These are phyloP conservation scores for Cladosporium austrohemisphaericum DNA, from an alignment of 2,329 filamentous ascomycete species.

Conservation along the genomic window DNA sequence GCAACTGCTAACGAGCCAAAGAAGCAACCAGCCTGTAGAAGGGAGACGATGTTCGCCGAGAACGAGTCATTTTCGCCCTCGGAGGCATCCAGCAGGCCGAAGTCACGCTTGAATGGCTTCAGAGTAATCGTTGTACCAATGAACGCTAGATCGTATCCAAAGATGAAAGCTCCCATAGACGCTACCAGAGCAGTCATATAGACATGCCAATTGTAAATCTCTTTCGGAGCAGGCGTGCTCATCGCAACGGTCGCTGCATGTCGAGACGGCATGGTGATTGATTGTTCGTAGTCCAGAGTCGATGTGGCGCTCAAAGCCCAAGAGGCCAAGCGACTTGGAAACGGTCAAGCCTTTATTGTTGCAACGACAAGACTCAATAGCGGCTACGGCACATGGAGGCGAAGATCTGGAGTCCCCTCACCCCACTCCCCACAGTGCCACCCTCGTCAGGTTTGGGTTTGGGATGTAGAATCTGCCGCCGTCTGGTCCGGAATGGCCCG, in stretches of 20 bases:
- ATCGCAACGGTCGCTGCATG: conserved; percentile 7
- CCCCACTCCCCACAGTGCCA: neutral
- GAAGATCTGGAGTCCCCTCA: neutral
- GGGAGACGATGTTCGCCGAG: conserved; percentile 21
- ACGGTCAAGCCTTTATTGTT: conserved; percentile 8
- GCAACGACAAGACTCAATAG: no score
- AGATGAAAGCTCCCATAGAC: conserved; percentile 22
- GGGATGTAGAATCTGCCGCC: neutral
- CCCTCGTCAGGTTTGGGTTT: neutral
- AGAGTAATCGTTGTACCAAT: conserved; percentile 22
- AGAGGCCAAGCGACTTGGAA: conserved; percentile 6
- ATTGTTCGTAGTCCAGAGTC: neutral
- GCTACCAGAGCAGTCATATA: conserved; percentile 19
- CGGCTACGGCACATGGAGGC: no score
- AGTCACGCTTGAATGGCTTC: conserved; percentile 19
- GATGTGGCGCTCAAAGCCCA: neutral
- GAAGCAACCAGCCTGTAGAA: conserved; percentile 20
- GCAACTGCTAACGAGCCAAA: conserved; percentile 18
- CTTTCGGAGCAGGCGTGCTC: conserved; percentile 15
- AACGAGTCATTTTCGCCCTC: conserved; percentile 14
- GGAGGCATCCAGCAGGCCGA: conserved; percentile 17
- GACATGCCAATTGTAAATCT: conserved; percentile 19
- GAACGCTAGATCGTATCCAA: conserved; percentile 22
- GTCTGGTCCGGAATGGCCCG: neutral
- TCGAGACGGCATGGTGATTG: conserved; percentile 14